Evolutionary conservation across 352 stramenopile species (phyloP), one percentile per base, ranked within the genome.

Genomic region (Phytophthora colocasiae): DNA sequence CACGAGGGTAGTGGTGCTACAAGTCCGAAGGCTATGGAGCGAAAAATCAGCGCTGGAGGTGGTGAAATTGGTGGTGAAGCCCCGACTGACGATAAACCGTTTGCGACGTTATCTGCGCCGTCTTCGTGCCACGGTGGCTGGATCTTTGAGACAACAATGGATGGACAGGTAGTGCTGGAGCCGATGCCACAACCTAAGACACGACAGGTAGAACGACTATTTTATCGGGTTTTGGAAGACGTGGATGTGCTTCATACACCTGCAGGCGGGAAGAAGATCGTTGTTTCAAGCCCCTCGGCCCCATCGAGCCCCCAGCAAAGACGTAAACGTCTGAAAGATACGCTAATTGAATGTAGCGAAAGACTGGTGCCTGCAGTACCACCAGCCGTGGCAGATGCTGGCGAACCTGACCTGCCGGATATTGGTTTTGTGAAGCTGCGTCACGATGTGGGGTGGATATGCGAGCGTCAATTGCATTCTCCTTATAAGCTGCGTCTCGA

Each of bases 101-200:
- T 71, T 52, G 44, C 56, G 10, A 58, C 58, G 14, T 34, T 77
- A 34, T 38, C 59, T 26, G 66, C 67, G 4, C 57, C 69, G 19
- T 62, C 68, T 7, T 85, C 77, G 7, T 91, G 84, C 34, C 83
- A 86, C 34, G 84, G 84, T 3, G 87, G 87, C 11, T 95, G 87
- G 87, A 90, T 95, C 63, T 95, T 95, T 66, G 87, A 95, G 64
- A 87, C 78, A 6, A 95, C 87, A 4, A 95, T 95, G 87, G 87
- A 95, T 29, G 84, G 87, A 11, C 87, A 95, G 47, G 60, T 90
- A 9, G 87, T 95, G 44, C 62, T 95, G 4, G 83, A 92, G 24
- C 83, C 77, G 1, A 91, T 95, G 58, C 45, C 57, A 0, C 86
- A 87, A 44, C 87, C 84, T 0, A 72, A 78, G 10, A 68, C 77